These are phyloP conservation scores for Geotrichum histeridarum DNA, from an alignment of 1,139 yeast species.

Conservation along the genomic window DNA sequence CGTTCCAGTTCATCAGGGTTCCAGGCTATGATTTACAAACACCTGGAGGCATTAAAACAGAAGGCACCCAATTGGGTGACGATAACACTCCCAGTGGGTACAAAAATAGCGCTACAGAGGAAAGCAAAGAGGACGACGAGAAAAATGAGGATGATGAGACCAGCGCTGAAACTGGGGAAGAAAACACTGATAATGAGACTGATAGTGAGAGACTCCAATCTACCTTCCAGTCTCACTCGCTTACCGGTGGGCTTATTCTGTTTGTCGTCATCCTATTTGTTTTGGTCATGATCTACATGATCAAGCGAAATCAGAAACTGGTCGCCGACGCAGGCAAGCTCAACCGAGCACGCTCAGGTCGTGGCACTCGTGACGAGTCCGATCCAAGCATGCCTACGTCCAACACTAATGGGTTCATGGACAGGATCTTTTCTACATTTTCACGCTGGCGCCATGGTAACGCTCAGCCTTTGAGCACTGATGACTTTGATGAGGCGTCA, in stretches of 20 bases:
- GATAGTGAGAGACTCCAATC: not conserved
- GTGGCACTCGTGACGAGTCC: not conserved
- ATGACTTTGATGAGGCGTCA: not conserved
- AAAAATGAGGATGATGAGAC: not conserved
- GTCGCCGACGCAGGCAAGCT: not conserved
- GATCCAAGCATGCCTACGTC: too few relatives aligned
- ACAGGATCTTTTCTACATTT: not conserved
- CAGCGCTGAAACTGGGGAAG: not conserved
- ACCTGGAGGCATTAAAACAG: not conserved
- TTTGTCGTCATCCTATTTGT: not conserved
- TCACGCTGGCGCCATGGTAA: not conserved
- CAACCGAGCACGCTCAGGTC: not conserved
- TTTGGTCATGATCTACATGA: not conserved
- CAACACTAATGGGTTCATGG: not conserved
- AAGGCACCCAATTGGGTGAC: not conserved
- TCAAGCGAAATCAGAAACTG: not conserved
- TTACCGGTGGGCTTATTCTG: not conserved
- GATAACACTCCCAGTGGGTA: not conserved
- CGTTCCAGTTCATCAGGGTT: conserved; percentile 25
- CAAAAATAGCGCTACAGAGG: not conserved
- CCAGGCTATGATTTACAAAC: conserved; percentile 13
- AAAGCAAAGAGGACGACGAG: not conserved
- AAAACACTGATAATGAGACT: not conserved
- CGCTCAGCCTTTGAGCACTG: not conserved
- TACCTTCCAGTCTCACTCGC: not conserved